Evolutionary conservation across 73 alveolate species (phyloP).

Genomic region (Stentor roeselii): DNA sequence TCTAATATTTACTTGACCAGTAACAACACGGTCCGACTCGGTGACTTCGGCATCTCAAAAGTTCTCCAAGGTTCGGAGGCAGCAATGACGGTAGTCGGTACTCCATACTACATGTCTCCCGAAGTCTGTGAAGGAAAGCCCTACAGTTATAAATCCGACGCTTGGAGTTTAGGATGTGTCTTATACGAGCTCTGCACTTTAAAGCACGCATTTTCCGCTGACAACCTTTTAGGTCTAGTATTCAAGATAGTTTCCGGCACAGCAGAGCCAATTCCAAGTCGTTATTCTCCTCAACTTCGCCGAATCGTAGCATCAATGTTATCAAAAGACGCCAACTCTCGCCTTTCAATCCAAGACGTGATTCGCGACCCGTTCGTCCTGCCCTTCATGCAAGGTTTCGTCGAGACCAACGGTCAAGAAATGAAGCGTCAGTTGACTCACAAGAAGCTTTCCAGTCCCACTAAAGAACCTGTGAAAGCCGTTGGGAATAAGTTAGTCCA

Average conservation of each 20-base stretch:
- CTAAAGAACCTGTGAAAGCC: conserved; percentile 28
- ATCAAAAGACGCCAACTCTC: conserved; percentile 53
- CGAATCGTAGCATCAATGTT: conserved; percentile 54
- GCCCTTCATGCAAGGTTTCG: conserved; percentile 56
- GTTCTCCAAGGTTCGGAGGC: conserved; percentile 37
- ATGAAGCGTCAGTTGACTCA: conserved; percentile 6
- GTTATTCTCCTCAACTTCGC: conserved; percentile 70
- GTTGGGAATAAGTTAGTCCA: neutral
- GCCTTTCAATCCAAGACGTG: conserved; percentile 63
- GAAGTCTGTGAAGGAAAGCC: conserved; percentile 94
- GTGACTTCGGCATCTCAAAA: conserved; percentile 70
- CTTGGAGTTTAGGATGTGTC: conserved; percentile 98
- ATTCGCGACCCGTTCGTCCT: conserved; percentile 50
- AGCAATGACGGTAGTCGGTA: conserved; percentile 42
- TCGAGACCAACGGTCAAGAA: conserved; percentile 38
- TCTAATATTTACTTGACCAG: conserved; percentile 49
- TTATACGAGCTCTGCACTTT: conserved; percentile 93
- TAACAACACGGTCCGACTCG: conserved; percentile 51
- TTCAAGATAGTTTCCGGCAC: conserved; percentile 78
- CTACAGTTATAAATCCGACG: conserved; percentile 90
- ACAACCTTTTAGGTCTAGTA: conserved; percentile 82
- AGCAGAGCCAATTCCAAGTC: conserved; percentile 79
- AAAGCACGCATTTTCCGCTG: conserved; percentile 94
- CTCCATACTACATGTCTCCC: conserved; percentile 54
- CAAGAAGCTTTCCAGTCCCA: conserved; percentile 30